Evolutionary conservation across 352 stramenopile species (phyloP), one percentile per base, ranked within the genome.

Genomic region (Lagenidium sp.): DNA sequence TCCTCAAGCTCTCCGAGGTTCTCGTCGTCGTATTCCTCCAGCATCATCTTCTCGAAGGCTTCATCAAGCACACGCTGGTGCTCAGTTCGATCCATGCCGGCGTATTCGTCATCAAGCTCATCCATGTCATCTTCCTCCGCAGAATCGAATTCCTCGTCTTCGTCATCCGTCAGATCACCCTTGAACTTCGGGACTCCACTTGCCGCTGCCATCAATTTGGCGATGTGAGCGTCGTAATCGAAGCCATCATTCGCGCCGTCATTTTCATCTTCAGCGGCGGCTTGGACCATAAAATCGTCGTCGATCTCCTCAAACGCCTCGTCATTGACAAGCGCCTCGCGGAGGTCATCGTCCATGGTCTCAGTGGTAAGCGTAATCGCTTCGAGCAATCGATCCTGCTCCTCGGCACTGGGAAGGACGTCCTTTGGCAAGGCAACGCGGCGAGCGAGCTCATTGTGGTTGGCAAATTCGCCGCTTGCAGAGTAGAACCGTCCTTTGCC

Each of bases 201-300:
- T 1, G 83, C 83, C 4, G 83, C 74, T 8, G 82, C 83, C 80
- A 97, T 96, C 19, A 97, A 69, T 51, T 86, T 91, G 25, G 82
- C 85, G 50, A 97, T 95, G 50, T 97, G 89, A 16, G 83, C 83
- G 36, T 97, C 87, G 55, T 96, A 97, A 53, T 97, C 88, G 55
- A 97, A 97, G 6, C 68, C 83, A 36, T 83, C 81, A 4, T 21
- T 22, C 0, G 20, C 53, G 24, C 37, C 52, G 13, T 53, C 58
- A 3, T 85, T 67, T 1, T 36, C 42, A 19, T 71, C 65, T 13
- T 83, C 66, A 20, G 56, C 34, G 15, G 80, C 67, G 0, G 86
- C 86, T 46, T 96, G 79, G 28, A 66, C 35, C 50, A 97, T 63
- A 39, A 97, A 97, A 44, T 97, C 86, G 45, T 97, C 90, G 50